phyloP scores from a whole-genome alignment of 345 rosid genomes.

The Atalantia buxifolia region DNA sequence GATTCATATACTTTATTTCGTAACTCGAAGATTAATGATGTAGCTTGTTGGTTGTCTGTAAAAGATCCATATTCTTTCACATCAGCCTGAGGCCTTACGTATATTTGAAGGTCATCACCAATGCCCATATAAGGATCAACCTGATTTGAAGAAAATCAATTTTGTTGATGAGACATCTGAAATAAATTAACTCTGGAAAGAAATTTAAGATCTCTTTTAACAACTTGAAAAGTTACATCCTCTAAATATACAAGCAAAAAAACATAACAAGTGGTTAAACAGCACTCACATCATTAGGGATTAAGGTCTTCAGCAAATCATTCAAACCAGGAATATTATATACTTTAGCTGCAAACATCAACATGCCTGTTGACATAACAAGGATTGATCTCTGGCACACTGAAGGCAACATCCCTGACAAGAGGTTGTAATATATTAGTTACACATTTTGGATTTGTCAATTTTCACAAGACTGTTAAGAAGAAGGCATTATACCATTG shows the following conservation, averaged over 20 bases:
- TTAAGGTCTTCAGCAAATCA: slow-evolving; percentile 51
- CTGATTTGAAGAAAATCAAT: slow-evolving; percentile 32
- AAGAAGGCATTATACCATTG: slow-evolving; percentile 44
- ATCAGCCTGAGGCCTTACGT: slow-evolving; percentile 57
- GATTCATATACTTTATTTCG: slow-evolving; percentile 49
- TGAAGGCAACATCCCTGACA: slow-evolving; percentile 55
- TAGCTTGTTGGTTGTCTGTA: slow-evolving; percentile 60
- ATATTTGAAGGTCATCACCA: slow-evolving; percentile 64
- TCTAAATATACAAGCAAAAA: not conserved
- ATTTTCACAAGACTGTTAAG: slow-evolving; percentile 11
- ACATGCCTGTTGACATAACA: slow-evolving; percentile 55
- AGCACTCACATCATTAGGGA: slow-evolving; percentile 62
- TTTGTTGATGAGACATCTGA: not conserved
- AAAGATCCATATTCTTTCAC: slow-evolving; percentile 67
- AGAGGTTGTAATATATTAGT: slow-evolving; percentile 6
- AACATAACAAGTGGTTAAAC: not conserved
- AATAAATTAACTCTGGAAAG: not conserved
- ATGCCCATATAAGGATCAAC: slow-evolving; percentile 78
- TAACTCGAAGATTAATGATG: slow-evolving; percentile 48
- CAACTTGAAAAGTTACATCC: not conserved
- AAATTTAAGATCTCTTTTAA: not conserved
- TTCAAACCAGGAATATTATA: slow-evolving; percentile 55
- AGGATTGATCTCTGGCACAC: slow-evolving; percentile 63
- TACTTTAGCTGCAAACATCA: slow-evolving; percentile 78
- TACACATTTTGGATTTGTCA: slow-evolving; percentile 5